phyloP scores from a whole-genome alignment of 805 yeast species.

The Candida xyloterini region DNA sequence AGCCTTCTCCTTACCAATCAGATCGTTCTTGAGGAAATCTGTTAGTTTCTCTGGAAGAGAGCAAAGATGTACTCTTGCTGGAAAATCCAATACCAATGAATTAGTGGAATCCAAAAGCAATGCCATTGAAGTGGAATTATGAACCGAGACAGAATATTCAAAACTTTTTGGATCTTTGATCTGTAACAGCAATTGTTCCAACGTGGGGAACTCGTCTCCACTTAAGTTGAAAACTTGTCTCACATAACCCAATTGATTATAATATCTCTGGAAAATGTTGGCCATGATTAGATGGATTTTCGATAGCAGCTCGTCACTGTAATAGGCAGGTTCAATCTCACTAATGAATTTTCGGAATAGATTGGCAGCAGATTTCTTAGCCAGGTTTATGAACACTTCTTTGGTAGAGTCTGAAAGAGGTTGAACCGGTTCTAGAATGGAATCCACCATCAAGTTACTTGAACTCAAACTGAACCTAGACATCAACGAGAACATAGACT shows the following conservation, averaged over 20 bases:
- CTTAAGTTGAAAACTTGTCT: slow-evolving; percentile 27
- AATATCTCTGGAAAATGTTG: slow-evolving; percentile 30
- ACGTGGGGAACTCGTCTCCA: slow-evolving; percentile 23
- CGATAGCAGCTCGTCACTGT: slow-evolving; percentile 34
- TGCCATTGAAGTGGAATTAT: slow-evolving; percentile 11
- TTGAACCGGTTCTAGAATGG: slow-evolving; percentile 14
- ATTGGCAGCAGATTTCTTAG: slow-evolving; percentile 19
- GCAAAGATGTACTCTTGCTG: slow-evolving; percentile 25
- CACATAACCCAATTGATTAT: slow-evolving; percentile 33
- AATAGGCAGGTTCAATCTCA: slow-evolving; percentile 30
- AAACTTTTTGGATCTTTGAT: slow-evolving; percentile 12
- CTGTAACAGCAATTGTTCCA: slow-evolving; percentile 23
- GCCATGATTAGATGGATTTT: slow-evolving; percentile 39
- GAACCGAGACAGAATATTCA: slow-evolving; percentile 22
- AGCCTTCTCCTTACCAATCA: slow-evolving; percentile 31
- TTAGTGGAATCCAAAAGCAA: slow-evolving; percentile 22
- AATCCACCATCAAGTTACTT: slow-evolving; percentile 22
- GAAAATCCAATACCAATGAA: slow-evolving; percentile 34
- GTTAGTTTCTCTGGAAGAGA: slow-evolving; percentile 34
- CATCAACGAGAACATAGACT: slow-evolving; percentile 21
- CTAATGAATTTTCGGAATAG: slow-evolving; percentile 19
- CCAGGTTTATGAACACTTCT: slow-evolving; percentile 6
- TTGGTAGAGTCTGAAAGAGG: slow-evolving; percentile 7
- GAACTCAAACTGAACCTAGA: slow-evolving; percentile 16
- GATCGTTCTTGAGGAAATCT: slow-evolving; percentile 47